Evolutionary conservation across 495 filamentous ascomycete genomes (phyloP).

Genomic region (Terfezia boudieri): DNA sequence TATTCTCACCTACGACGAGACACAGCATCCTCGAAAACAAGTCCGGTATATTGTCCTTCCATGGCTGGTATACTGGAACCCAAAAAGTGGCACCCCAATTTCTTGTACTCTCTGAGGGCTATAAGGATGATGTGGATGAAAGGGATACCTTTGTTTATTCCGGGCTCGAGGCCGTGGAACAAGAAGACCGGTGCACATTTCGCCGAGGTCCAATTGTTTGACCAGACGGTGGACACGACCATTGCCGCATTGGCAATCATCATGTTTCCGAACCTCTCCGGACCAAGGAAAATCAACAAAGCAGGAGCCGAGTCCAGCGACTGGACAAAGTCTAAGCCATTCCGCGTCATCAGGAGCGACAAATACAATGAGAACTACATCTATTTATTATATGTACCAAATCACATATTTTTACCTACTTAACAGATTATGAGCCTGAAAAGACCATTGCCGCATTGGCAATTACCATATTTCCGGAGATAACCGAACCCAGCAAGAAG

Average conservation of each 20-base stretch:
- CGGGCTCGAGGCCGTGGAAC: background rate
- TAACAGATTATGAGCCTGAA: no score
- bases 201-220: background rate
- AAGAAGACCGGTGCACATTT: background rate
- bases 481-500: no score
- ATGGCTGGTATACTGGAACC: background rate
- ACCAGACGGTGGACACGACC: background rate
- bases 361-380: no score
- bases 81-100: background rate
- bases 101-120: background rate
- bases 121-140: background rate
- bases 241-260: background rate
- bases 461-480: no score
- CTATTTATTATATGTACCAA: no score
- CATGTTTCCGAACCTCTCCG: no score
- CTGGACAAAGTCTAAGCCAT: background rate
- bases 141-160: background rate
- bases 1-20: no score
- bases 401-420: no score
- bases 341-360: no score
- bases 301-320: background rate
- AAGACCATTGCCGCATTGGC: no score
- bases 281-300: no score
- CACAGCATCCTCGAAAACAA: background rate
- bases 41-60: background rate